Base-by-base conservation (phyloP, 805 yeast species). In the Hanseniaspora jakobsenii region DNA sequence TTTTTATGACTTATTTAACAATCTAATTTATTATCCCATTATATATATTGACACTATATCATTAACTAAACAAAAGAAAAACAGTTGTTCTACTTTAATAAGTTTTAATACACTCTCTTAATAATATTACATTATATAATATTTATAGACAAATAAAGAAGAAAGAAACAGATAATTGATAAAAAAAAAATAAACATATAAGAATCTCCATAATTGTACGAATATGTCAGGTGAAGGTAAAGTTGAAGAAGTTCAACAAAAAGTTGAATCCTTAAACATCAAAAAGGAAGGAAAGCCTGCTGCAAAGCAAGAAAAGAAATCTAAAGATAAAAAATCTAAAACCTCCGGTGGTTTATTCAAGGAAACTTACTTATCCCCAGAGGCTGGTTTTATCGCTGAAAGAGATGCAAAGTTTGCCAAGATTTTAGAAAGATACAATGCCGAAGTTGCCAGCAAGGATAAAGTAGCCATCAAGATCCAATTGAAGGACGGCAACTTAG, bases 341-440 rank as follows among this genome's bases (percentile, higher is more conserved):
- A 24, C 27, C 3, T 22, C 36, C 13, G 48, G 44, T 21, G 48
- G 43, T 18, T 18, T 44, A 12, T 32, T 32, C 23, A 10, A 39
- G 18, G 36, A 26, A 27, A 62, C 72, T 47, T 71, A 67, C 44
- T 52, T 79, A 51, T 79, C 78, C 47, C 94, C 94, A 23, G 78
- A 77, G 61, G 94, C 95, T n/a, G 77, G 65, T 51, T 91, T 81
- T 60, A 72, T 91, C 55, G 85, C 78, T 31, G 74, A 78, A 51
- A 80, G 98, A 65, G 69, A 81, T 59, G 65, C 72, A 55, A 60
- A 87, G 50, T 91, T 87, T 58, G 93, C 85, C 48, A 72, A 79
- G 61, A 70, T 91, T 52, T 81, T 81, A 67, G 76, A 75, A 46
- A 74, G 78, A 65, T 76, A 81, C 61, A 86, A 84, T 55, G 87